Evolutionary conservation across 257 asterid species (phyloP).

Genomic region (Solanum arcanum): DNA sequence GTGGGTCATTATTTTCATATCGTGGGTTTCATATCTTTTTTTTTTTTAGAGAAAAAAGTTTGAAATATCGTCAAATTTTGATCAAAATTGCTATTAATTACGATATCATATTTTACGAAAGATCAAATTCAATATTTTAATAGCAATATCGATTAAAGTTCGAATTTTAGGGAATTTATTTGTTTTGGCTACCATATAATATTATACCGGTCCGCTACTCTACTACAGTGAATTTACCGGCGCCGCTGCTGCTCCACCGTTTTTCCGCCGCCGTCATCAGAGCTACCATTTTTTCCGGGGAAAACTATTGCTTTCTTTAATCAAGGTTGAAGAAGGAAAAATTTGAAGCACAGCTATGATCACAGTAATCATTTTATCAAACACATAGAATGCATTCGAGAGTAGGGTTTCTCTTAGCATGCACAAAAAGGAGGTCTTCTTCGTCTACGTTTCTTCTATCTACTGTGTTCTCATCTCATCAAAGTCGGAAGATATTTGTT

Average conservation of each 20-base stretch:
- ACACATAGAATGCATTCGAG: slow-evolving; percentile 53
- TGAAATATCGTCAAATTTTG: no score
- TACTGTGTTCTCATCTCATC: background rate
- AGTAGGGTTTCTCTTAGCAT: slow-evolving; percentile 44
- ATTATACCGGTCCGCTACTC: background rate
- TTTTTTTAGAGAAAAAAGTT: no score
- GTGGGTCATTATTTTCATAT: no score
- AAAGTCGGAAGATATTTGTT: background rate
- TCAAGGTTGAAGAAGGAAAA: background rate
- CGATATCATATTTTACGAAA: accelerated
- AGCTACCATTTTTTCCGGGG: background rate
- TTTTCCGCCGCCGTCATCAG: background rate
- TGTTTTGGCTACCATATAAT: no score
- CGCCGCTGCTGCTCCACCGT: background rate
- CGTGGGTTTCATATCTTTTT: no score
- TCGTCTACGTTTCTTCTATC: background rate
- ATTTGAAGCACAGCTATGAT: background rate
- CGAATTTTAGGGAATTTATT: no score
- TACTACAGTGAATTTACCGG: background rate
- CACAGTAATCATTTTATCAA: background rate
- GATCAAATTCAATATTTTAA: accelerated
- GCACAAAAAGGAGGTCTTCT: slow-evolving; percentile 31
- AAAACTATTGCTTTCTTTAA: background rate
- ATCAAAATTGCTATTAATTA: no score
- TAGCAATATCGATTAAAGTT: no score